A percentile compares a stretch with the other conserved stretches of the same genome.
phyloP scores from a whole-genome alignment of 2,329 filamentous ascomycete genomes.

The Aphanocladium album region DNA sequence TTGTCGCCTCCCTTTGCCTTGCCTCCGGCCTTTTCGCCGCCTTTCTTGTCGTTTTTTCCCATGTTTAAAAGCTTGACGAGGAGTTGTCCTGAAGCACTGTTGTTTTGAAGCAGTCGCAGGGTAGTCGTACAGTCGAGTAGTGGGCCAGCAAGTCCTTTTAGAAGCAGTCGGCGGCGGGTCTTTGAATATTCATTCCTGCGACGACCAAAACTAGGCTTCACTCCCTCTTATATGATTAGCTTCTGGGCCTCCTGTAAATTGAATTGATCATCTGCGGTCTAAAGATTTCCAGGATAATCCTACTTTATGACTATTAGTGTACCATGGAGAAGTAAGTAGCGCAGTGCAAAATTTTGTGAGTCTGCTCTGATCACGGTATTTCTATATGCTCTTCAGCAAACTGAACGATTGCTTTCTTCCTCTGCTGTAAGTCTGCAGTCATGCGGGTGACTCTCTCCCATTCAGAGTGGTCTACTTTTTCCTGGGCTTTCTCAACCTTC shows the following conservation, averaged over 20 bases:
- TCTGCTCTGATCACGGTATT: neutral
- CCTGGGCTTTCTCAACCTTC: conserved; percentile 31
- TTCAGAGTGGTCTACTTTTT: conserved; percentile 24
- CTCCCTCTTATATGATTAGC: too few relatives aligned
- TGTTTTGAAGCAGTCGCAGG: conserved; percentile 6
- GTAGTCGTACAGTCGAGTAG: neutral
- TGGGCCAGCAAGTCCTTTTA: neutral
- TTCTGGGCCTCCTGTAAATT: too few relatives aligned
- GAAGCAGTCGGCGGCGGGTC: neutral
- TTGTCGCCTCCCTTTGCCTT: conserved; percentile 25
- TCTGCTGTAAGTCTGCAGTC: conserved; percentile 20
- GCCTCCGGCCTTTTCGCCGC: conserved; percentile 31
- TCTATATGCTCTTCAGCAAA: neutral
- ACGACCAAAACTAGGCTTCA: neutral
- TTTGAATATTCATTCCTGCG: neutral
- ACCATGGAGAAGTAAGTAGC: too few relatives aligned
- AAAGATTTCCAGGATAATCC: too few relatives aligned
- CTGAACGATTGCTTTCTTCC: neutral
- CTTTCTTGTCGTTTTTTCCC: conserved; percentile 38
- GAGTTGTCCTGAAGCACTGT: neutral
- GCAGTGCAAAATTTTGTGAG: too few relatives aligned
- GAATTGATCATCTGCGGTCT: too few relatives aligned
- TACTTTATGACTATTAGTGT: too few relatives aligned
- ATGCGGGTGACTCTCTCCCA: conserved; percentile 24
- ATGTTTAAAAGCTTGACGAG: conserved; percentile 22